Conservation (phyloP, 345 rosid species). For the Melastoma malabathricum region DNA sequence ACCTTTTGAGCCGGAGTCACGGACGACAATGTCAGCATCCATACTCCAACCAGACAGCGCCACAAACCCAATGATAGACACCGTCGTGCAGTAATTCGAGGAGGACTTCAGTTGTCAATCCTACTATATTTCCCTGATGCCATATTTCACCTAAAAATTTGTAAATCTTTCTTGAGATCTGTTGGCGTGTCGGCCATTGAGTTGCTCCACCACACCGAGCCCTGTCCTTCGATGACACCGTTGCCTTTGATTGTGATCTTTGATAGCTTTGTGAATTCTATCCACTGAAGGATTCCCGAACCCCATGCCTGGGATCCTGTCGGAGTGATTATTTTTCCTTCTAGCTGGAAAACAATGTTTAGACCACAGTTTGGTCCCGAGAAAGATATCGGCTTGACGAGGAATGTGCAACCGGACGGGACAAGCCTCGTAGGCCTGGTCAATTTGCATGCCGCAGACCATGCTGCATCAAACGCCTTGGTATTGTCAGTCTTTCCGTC, state of each 20-base stretch:
- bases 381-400: conserved; percentile 60
- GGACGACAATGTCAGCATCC: conserved; percentile 93
- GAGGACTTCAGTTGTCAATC: no score
- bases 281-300: conserved; percentile 59
- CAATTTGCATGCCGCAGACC: conserved; percentile 63
- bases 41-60: conserved; percentile 82
- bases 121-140: no score
- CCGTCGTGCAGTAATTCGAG: no score
- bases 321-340: conserved; percentile 74
- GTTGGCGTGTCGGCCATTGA: background rate
- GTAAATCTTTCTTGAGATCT: no score
- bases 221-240: conserved; percentile 76
- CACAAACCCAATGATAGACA: conserved; percentile 38
- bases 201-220: conserved; percentile 74
- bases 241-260: conserved; percentile 53
- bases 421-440: conserved; percentile 44
- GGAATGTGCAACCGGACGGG: conserved; percentile 63
- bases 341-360: conserved; percentile 64
- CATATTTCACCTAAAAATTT: no score
- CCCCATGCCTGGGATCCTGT: conserved; percentile 53
- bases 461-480: conserved; percentile 67
- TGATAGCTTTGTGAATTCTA: conserved; percentile 48
- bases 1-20: conserved; percentile 46
- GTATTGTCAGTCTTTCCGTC: conserved; percentile 66
- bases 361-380: conserved; percentile 46